Evolutionary conservation across 176 grass and related monocot species (phyloP), one percentile per base, ranked within the genome.

Genomic region (Avena sativa): DNA sequence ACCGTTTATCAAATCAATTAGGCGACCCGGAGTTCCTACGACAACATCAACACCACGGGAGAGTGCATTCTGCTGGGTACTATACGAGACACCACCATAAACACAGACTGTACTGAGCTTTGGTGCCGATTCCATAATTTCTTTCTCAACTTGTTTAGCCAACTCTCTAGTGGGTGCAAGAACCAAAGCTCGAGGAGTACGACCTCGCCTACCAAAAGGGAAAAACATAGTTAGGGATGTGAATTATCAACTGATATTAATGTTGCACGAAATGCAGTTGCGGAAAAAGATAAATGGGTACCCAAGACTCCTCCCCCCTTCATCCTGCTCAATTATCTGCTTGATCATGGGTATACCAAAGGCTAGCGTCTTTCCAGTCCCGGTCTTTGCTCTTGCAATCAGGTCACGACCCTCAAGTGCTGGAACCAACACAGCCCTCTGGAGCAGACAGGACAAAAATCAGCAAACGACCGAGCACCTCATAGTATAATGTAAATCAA

Each of bases 311-410:
- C 10, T 89, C 3, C 79, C 87, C 4, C 47, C 86, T 83, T 78
- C 80, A 25, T 93, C 94, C 17, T 91, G 92, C 91, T 93, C 94
- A 4, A 84, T 90, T 52, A 99, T 92, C 88, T 59, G 87, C 81
- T 99, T 99, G 23, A 96, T 96, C 84, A 99, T 99, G 61, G 97
- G 97, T 49, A 99, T 96, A 55, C 97, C 97, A 84, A 99, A 99
- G 68, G 97, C 97, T 55, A 99, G 63, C 3, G 97, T 99, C 88
- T 99, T 99, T 44, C 97, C 97, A 0, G 97, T 99, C 84, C 97
- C 97, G 19, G 97, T 99, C 83, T 99, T 99, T 71, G 97, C 97
- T 71, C 97, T 85, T 71, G 97, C 97, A 90, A 99, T 99, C 74
- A 99, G 78, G 80, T 99, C 97, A 21, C 87, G 97, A 0, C 97